Evolutionary conservation across 345 rosid genomes (phyloP), one percentile per base, ranked within the genome.

Genomic region (Eucalyptus shirleyi): DNA sequence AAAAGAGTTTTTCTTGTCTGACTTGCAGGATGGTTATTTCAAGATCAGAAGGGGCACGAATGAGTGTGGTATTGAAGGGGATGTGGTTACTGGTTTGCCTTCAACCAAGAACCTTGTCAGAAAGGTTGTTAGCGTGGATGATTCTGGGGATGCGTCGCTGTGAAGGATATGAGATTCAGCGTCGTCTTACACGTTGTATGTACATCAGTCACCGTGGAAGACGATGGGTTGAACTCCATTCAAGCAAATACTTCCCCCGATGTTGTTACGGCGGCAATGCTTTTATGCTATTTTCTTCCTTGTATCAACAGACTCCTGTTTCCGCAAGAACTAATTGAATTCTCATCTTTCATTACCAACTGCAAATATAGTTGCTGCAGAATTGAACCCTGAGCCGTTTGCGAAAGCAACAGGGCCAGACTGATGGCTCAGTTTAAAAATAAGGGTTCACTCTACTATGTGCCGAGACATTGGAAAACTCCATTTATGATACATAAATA

Each of bases 41-140:
- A 96, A 90, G 97, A 97, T 98, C 37, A 94, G 91, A 90, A 97
- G 99, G 92, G 98, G 98, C 90, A 92, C 96, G 51, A 95, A 96
- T 83, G 99, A 98, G 91, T 98, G 98, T 89, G 99, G 97, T 19
- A 95, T 97, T 83, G 99, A 98, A 93, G 96, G 89, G 30, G 97
- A 93, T 37, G 97, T 91, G 42, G 96, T 97, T 89, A 97, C 95
- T 72, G 99, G 99, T 62, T 87, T 95, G 92, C 98, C 99, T 90
- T 97, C 98, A 12, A 28, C 89, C 91, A 98, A 88, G 95, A 98
- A 98, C 90, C 94, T 97, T 85, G 93, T 94, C 18, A 91, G 88
- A 87, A 94, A 94, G 92, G 90, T 91, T 37, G 87, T 91, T 50
- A 81, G 91, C 55, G 81, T 17, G 9, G 95, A 93, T 90, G 90